Percentiles rank a stretch among this genome's conserved stretches.
Conservation (phyloP, 2,329 filamentous ascomycete genomes). For the Pseudocercospora fijiensis region DNA sequence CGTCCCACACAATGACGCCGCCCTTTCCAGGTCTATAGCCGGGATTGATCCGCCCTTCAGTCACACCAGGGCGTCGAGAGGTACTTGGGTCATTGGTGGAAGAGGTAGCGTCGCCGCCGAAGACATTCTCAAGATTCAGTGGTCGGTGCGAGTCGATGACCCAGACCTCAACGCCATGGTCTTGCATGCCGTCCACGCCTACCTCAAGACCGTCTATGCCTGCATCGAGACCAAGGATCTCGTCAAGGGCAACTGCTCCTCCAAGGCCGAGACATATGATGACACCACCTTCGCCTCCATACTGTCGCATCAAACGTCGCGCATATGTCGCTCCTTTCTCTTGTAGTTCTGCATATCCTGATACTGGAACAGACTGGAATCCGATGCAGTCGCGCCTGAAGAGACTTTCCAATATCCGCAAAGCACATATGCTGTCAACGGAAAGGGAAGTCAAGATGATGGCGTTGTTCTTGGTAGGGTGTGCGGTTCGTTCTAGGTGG, state of each 20-base stretch:
- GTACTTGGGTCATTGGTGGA: neutral
- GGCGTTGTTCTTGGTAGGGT: constrained; percentile 87
- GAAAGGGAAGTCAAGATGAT: constrained; percentile 90
- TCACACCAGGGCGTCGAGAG: constrained; percentile 63
- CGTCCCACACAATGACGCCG: constrained; percentile 91
- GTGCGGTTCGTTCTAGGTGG: constrained; percentile 80
- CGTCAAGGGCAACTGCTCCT: constrained; percentile 82
- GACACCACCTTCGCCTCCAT: constrained; percentile 81
- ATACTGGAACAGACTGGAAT: constrained; percentile 93
- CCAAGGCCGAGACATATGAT: constrained; percentile 92
- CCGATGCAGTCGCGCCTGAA: constrained; percentile 96
- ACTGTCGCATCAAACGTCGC: constrained; percentile 77
- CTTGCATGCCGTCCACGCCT: constrained; percentile 42
- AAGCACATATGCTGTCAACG: constrained; percentile 91
- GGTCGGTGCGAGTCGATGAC: constrained; percentile 86
- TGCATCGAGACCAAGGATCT: constrained; percentile 70
- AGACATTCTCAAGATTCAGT: constrained; percentile 93
- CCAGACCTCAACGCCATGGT: constrained; percentile 91
- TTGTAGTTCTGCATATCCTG: constrained; percentile 86
- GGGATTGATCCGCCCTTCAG: constrained; percentile 68
- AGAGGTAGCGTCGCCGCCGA: constrained; percentile 51
- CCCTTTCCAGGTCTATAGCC: constrained; percentile 76
- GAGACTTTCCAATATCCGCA: constrained; percentile 87
- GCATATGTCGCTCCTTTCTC: constrained; percentile 77
- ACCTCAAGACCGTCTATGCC: constrained; percentile 55